Evolutionary conservation across 2,329 filamentous ascomycete genomes (phyloP).

Genomic region (Phoma sp.): DNA sequence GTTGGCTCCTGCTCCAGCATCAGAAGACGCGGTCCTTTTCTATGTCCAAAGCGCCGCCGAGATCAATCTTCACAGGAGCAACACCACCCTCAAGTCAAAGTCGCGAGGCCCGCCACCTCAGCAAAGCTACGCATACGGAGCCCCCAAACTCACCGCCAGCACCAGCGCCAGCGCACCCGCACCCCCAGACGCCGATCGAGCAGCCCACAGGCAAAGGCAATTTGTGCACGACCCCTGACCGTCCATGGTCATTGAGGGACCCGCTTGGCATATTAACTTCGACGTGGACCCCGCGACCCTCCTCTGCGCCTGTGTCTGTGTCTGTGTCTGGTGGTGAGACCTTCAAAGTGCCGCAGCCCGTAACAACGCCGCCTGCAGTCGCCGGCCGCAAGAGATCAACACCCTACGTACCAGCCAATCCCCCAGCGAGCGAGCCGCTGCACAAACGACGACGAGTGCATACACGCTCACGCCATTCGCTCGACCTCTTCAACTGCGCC

Average conservation of each 20-base stretch:
- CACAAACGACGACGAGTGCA: conserved; percentile 44
- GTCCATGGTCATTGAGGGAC: conserved; percentile 5
- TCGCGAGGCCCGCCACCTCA: conserved; percentile 21
- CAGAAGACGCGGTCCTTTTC: conserved; percentile 10
- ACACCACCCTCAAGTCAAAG: conserved; percentile 12
- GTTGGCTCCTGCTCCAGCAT: conserved; percentile 15
- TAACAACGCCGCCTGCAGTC: conserved; percentile 17
- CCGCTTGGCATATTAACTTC: conserved; percentile 1
- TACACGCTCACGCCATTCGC: conserved; percentile 38
- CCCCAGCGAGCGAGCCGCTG: conserved; percentile 39
- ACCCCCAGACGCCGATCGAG: conserved; percentile 21
- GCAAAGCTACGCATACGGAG: conserved; percentile 29
- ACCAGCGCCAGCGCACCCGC: conserved; percentile 18
- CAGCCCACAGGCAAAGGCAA: conserved; percentile 4
- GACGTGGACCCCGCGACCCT: conserved; percentile 15
- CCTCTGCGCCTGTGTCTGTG: conserved; percentile 22
- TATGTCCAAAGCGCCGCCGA: conserved; percentile 19
- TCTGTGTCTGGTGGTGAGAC: conserved; percentile 11
- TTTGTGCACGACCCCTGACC: background rate
- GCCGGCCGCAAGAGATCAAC: conserved; percentile 6
- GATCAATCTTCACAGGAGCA: conserved; percentile 47
- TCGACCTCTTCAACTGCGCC: conserved; percentile 46
- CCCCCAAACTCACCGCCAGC: conserved; percentile 14
- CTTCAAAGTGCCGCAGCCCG: conserved; percentile 8
- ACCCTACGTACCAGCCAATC: conserved; percentile 10